phyloP scores from a whole-genome alignment of 2,329 filamentous ascomycete genomes.

The Cytospora chrysosperma region DNA sequence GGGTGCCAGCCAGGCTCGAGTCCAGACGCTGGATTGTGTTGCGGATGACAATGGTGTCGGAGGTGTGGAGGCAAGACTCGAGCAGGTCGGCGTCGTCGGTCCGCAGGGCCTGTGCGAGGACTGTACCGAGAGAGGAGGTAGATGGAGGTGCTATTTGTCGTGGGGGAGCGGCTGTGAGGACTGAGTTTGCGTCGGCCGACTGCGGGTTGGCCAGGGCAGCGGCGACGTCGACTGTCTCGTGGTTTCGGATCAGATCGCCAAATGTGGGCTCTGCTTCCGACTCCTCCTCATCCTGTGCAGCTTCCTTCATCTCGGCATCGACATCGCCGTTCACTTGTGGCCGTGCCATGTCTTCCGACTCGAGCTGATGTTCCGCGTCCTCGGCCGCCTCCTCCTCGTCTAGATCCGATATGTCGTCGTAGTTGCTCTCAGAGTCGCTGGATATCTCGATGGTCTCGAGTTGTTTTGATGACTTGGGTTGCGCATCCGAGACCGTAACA shows the following conservation, averaged over 20 bases:
- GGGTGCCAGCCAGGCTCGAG: slow-evolving; percentile 72
- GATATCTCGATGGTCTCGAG: slow-evolving; percentile 56
- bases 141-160: slow-evolving; percentile 60
- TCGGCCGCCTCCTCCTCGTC: slow-evolving; percentile 32
- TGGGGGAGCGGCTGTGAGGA: slow-evolving; percentile 38
- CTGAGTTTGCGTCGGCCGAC: slow-evolving; percentile 27
- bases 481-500: slow-evolving; percentile 39
- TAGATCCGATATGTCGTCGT: slow-evolving; percentile 44
- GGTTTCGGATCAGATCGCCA: slow-evolving; percentile 77
- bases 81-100: slow-evolving; percentile 89
- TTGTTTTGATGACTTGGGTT: slow-evolving; percentile 36
- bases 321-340: slow-evolving; percentile 11
- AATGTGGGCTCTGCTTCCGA: slow-evolving; percentile 65
- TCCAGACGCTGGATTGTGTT: slow-evolving; percentile 89
- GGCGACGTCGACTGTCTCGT: slow-evolving; percentile 74
- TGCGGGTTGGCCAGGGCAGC: slow-evolving; percentile 51
- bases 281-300: slow-evolving; percentile 46
- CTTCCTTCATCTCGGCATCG: slow-evolving; percentile 29
- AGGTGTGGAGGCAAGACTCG: slow-evolving; percentile 85
- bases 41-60: slow-evolving; percentile 73
- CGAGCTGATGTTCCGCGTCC: slow-evolving; percentile 32
- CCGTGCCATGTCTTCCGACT: slow-evolving; percentile 23
- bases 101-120: slow-evolving; percentile 88
- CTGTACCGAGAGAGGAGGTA: slow-evolving; percentile 80
- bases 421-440: slow-evolving; percentile 51